Percentiles rank a stretch among this genome's conserved stretches.
Conservation (phyloP, 208 protist species). For the Acanthamoeba triangularis region DNA sequence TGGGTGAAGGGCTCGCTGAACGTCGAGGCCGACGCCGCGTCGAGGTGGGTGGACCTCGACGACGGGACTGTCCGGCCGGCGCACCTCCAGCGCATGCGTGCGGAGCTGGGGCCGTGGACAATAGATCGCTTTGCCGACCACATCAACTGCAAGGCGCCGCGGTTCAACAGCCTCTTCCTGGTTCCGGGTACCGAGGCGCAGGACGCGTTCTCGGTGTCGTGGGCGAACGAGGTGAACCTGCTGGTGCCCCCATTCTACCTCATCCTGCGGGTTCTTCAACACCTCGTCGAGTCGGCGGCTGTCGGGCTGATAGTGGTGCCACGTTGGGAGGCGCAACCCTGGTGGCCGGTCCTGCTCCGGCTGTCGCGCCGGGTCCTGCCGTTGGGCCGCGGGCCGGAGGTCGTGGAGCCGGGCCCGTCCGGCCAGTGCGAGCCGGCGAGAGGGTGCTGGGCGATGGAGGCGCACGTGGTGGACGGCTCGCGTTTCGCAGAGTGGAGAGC, state of each 20-base stretch:
- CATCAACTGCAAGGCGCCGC: not conserved
- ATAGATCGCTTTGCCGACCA: slow-evolving; percentile 12
- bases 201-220: not conserved
- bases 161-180: slow-evolving; percentile 15
- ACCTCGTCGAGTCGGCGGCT: not conserved
- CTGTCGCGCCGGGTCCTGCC: not conserved
- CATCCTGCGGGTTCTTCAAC: not conserved
- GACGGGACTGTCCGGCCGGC: not conserved
- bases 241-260: slow-evolving; percentile 37
- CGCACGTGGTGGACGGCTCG: not conserved
- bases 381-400: not conserved
- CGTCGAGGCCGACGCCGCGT: not conserved
- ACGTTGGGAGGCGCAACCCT: not conserved
- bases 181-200: not conserved
- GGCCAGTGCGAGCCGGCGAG: not conserved
- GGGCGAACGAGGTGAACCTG: not conserved
- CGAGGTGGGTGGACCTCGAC: not conserved
- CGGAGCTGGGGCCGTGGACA: not conserved
- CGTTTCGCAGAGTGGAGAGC: not conserved
- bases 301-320: not conserved
- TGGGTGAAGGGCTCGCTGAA: slow-evolving; percentile 15
- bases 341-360: not conserved
- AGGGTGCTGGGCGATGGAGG: not conserved
- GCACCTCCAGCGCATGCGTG: not conserved
- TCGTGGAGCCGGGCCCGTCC: not conserved